Conservation (phyloP, 345 rosid genomes). For the Noccaea bulbosa region DNA sequence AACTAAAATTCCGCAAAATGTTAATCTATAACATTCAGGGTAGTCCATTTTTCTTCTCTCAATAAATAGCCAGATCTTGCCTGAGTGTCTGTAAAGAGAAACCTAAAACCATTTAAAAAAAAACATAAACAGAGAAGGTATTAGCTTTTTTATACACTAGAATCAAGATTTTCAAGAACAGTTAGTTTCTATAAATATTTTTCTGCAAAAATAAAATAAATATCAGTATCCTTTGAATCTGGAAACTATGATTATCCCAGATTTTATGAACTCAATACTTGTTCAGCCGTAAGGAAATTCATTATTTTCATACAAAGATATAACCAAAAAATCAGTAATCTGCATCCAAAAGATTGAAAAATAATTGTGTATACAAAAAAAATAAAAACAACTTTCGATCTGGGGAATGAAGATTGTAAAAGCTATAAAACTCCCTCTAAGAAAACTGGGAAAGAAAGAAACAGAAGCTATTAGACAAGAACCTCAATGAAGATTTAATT, state of each 20-base stretch:
- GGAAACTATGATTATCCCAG: neutral
- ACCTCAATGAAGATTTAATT: neutral
- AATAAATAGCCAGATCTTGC: conserved; percentile 26
- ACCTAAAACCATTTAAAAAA: conserved; percentile 2
- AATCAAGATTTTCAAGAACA: conserved; percentile 15
- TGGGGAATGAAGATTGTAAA: neutral
- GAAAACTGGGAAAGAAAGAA: too few species aligned
- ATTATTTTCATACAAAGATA: neutral
- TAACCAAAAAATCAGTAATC: neutral
- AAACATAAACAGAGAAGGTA: conserved; percentile 1
- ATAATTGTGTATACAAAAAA: neutral
- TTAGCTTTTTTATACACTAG: conserved; percentile 6
- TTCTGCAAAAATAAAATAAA: neutral
- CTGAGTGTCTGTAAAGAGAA: conserved; percentile 25
- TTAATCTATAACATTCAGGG: conserved; percentile 49
- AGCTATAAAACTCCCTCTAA: too few species aligned
- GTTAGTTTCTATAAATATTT: neutral
- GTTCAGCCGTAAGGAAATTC: neutral
- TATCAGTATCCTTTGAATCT: neutral
- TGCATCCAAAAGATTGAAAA: too few species aligned
- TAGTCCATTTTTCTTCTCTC: conserved; percentile 36
- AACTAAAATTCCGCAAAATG: conserved; percentile 53
- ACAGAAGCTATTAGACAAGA: neutral
- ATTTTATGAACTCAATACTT: neutral
- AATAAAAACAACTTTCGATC: neutral